phyloP scores from a whole-genome alignment of 1,139 yeast genomes.

The Pneumocystis canis region DNA sequence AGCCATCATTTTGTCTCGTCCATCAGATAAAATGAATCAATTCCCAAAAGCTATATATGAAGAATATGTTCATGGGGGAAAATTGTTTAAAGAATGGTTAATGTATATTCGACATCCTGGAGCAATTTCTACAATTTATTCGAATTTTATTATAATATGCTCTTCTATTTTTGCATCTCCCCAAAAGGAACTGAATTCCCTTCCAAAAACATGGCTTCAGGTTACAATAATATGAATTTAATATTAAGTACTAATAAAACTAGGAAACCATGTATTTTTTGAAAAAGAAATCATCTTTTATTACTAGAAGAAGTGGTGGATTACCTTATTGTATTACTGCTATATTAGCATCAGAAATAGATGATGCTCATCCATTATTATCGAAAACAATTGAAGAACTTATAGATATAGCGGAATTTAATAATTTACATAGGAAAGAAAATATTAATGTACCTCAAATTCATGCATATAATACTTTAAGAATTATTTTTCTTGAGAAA shows the following conservation, averaged over 20 bases:
- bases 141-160: slow-evolving; percentile 57
- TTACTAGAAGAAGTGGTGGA: slow-evolving; percentile 86
- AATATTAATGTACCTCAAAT: slow-evolving; percentile 75
- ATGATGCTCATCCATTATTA: slow-evolving; percentile 26
- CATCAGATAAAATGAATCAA: background rate
- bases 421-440: slow-evolving; percentile 24
- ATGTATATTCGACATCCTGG: slow-evolving; percentile 75
- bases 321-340: slow-evolving; percentile 68
- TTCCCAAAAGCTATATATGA: background rate
- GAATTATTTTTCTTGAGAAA: slow-evolving; percentile 58
- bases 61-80: slow-evolving; percentile 26
- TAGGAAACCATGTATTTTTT: slow-evolving; percentile 38
- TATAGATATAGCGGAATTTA: slow-evolving; percentile 17
- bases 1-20: background rate
- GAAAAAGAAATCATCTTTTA: slow-evolving; percentile 44
- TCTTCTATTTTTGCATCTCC: slow-evolving; percentile 30
- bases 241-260: background rate
- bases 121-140: slow-evolving; percentile 76
- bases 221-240: background rate
- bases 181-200: slow-evolving; percentile 23
- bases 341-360: slow-evolving; percentile 43
- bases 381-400: slow-evolving; percentile 38
- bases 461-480: slow-evolving; percentile 78
- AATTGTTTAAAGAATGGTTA: slow-evolving; percentile 48
- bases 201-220: slow-evolving; percentile 41